Evolutionary conservation across 2,329 filamentous ascomycete species (phyloP), one percentile per base, ranked within the genome.

Genomic region (Dothistroma pini): DNA sequence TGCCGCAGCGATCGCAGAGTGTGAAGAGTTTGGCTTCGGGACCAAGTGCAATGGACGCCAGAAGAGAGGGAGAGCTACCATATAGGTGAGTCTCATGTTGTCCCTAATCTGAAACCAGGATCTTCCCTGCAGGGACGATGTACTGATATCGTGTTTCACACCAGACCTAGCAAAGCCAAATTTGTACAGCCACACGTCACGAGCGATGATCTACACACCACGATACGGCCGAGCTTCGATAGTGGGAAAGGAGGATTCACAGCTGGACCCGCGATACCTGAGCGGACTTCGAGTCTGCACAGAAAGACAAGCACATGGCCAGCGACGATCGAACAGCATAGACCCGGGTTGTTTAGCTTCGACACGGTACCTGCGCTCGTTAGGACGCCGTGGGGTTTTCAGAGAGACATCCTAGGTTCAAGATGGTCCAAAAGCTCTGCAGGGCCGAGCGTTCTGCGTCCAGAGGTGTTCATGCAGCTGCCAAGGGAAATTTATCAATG

Each of bases 401-500:
- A 75, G 48, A 69, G 74, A 51, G 56, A 58, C 14, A 53, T 62
- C 29, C 62, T 64, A 7, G 56, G 38, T 19, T 63, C 63, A 38
- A 54, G 61, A 49, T 64, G 63, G 61, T 58, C 62, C 41, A 61
- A 65, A 57, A 54, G 52, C 38, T 62, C 59, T 9, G 55, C 60
- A 59, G 56, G 54, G 25, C 55, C 52, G 31, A 32, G 59, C 57
- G 64, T 48, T 10, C 59, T 76, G 21, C 69, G 75, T 1, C 64
- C 68, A 2, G 68, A 67, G n/a, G 52, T 77, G 0, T 78, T 82
- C 66, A 77, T 80, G 61, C 75, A 75, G 19, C 66, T 86, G 7
- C 83, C 84, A 0, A 72, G 77, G 51, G 80, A 83, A 62, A 79
- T 86, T 4, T 84, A 84, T 63, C 79, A 83, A 59, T 81, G 78